Evolutionary conservation across 495 filamentous ascomycete genomes (phyloP).

Genomic region (Pyrenopolyporus hunteri): DNA sequence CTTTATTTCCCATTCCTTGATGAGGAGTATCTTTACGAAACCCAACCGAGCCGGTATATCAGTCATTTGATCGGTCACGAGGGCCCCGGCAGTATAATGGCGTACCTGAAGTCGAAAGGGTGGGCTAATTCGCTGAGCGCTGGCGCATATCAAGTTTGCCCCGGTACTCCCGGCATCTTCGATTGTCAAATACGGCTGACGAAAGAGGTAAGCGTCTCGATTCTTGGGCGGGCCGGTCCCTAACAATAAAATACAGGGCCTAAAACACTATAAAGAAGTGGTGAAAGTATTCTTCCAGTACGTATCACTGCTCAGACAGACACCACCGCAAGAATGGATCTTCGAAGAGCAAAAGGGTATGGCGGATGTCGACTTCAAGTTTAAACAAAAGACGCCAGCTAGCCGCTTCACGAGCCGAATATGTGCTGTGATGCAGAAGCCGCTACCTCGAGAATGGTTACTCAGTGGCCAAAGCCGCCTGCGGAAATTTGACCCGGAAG

Average conservation of each 20-base stretch:
- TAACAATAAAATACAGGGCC: slow-evolving; percentile 45
- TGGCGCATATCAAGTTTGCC: slow-evolving; percentile 76
- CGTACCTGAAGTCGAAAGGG: slow-evolving; percentile 92
- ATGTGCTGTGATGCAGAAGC: slow-evolving; percentile 87
- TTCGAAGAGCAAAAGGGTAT: slow-evolving; percentile 88
- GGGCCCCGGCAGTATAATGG: slow-evolving; percentile 93
- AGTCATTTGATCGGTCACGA: slow-evolving; percentile 96
- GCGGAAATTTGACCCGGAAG: slow-evolving; percentile 75
- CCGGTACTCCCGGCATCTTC: slow-evolving; percentile 81
- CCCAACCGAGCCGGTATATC: slow-evolving; percentile 87
- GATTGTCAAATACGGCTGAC: slow-evolving; percentile 81
- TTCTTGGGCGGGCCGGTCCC: neutral
- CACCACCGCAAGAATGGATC: slow-evolving; percentile 88
- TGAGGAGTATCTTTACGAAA: slow-evolving; percentile 81
- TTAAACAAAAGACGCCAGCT: slow-evolving; percentile 89
- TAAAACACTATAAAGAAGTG: slow-evolving; percentile 84
- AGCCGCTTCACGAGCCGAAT: slow-evolving; percentile 85
- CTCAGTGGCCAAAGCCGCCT: slow-evolving; percentile 74
- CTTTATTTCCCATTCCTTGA: slow-evolving; percentile 89
- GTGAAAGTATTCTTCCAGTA: slow-evolving; percentile 93
- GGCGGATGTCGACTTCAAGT: slow-evolving; percentile 91
- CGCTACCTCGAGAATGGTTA: slow-evolving; percentile 81
- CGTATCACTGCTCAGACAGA: slow-evolving; percentile 81
- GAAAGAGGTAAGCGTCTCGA: slow-evolving; percentile 64
- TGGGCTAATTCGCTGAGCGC: slow-evolving; percentile 91